A percentile compares a stretch with the other conserved stretches of the same genome.
phyloP scores from a whole-genome alignment of 768 basidiomycete genomes.

The Chlorophyllum brunneum region DNA sequence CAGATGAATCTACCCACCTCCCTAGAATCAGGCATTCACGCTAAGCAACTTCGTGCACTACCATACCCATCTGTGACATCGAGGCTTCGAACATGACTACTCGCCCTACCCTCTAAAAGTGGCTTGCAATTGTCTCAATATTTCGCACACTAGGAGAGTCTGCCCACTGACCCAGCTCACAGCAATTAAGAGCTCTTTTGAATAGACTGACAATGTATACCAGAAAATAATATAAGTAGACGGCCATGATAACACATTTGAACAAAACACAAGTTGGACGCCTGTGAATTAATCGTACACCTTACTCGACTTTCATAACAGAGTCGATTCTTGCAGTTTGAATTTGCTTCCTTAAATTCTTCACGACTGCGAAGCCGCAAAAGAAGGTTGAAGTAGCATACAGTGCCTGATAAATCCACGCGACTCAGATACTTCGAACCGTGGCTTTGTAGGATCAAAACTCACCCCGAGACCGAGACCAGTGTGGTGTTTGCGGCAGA shows the following conservation, averaged over 20 bases:
- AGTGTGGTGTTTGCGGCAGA: constrained; percentile 48
- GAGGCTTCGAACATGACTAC: no score
- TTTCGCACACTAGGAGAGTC: no score
- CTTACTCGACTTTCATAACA: constrained; percentile 71
- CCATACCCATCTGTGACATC: no score
- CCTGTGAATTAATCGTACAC: background rate
- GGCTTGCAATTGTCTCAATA: no score
- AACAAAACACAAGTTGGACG: background rate
- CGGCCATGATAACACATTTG: background rate
- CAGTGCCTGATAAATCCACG: constrained; percentile 32
- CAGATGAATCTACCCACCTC: no score
- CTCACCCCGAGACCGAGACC: constrained; percentile 39
- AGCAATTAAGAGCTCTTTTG: no score
- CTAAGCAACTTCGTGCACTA: no score
- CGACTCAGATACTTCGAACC: background rate
- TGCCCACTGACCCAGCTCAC: no score
- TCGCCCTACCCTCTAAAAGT: no score
- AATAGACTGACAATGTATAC: no score
- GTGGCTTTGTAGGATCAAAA: background rate
- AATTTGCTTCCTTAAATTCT: constrained; percentile 51
- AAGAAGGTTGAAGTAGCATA: constrained; percentile 51
- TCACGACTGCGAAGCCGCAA: constrained; percentile 53
- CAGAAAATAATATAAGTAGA: background rate
- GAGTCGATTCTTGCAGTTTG: constrained; percentile 72
- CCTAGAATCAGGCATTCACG: no score